These are phyloP conservation scores for Wolfiporia cocos DNA, from an alignment of 1,284 basidiomycete genomes.

Conservation along the genomic window DNA sequence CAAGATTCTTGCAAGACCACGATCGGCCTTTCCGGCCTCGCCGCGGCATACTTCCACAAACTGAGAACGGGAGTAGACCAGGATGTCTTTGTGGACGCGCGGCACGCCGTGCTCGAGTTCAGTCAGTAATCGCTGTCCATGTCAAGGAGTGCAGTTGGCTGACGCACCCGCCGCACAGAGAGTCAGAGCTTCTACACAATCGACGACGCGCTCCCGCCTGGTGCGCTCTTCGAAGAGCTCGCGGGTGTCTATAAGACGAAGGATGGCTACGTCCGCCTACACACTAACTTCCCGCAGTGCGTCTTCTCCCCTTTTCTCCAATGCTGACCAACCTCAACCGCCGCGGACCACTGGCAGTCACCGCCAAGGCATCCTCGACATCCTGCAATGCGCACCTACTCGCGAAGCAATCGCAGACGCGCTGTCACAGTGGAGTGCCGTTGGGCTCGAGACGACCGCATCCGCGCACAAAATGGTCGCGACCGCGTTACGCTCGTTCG, in stretches of 20 bases:
- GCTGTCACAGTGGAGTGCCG: slow-evolving; percentile 38
- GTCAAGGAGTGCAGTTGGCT: not conserved
- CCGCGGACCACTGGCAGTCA: too few relatives aligned
- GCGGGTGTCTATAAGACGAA: slow-evolving; percentile 51
- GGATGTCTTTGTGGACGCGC: slow-evolving; percentile 44
- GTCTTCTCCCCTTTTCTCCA: slow-evolving; percentile 13
- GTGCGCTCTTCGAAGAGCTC: slow-evolving; percentile 41
- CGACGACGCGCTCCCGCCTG: slow-evolving; percentile 30
- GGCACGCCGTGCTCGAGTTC: slow-evolving; percentile 54
- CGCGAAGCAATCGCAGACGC: slow-evolving; percentile 35
- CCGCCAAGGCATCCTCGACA: slow-evolving; percentile 42
- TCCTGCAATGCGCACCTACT: slow-evolving; percentile 34
- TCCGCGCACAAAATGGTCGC: slow-evolving; percentile 44
- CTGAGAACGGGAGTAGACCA: slow-evolving; percentile 42
- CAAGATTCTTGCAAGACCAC: slow-evolving; percentile 30
- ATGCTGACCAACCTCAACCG: too few relatives aligned
- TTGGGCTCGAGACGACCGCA: slow-evolving; percentile 46
- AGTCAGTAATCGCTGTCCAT: slow-evolving; percentile 30
- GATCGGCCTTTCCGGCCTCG: slow-evolving; percentile 47
- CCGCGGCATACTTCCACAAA: slow-evolving; percentile 45
- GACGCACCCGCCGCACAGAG: slow-evolving; percentile 31
- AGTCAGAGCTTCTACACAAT: slow-evolving; percentile 46
- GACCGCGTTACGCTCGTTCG: slow-evolving; percentile 44
- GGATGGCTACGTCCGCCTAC: slow-evolving; percentile 44
- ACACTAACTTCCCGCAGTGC: slow-evolving; percentile 64